phyloP scores from a whole-genome alignment of 2,329 filamentous ascomycete genomes.

The Bipolaris victoriae region DNA sequence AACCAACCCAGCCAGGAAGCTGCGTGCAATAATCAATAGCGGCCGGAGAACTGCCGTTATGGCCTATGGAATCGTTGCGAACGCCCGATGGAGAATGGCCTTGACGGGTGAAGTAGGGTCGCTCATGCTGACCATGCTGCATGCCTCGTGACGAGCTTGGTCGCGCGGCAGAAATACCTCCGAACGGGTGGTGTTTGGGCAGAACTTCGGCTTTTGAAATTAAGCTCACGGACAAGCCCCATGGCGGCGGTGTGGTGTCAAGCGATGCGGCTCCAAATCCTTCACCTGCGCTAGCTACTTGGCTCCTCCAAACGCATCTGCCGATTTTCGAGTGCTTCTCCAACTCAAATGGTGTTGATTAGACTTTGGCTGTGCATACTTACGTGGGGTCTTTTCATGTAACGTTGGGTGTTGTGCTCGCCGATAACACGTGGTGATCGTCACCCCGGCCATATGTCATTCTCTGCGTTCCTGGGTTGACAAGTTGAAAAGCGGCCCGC shows the following conservation, averaged over 20 bases:
- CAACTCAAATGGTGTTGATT: conserved; percentile 19
- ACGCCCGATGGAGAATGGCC: not conserved
- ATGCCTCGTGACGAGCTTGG: conserved; percentile 12
- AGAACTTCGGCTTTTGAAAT: conserved; percentile 3
- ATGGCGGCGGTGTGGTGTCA: conserved; percentile 17
- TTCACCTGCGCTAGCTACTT: conserved; percentile 57
- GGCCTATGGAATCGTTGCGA: not conserved
- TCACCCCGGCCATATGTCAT: conserved; percentile 7
- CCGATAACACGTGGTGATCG: not conserved
- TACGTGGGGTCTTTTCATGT: no score
- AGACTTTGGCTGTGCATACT: not conserved
- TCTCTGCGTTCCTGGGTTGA: conserved; percentile 43
- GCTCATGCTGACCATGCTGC: not conserved
- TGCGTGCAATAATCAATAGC: not conserved
- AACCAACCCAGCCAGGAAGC: not conserved
- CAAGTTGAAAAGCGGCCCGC: not conserved
- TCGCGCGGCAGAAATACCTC: conserved; percentile 5
- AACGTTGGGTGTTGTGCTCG: not conserved
- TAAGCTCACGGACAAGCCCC: conserved; percentile 21
- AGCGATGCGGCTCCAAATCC: conserved; percentile 47
- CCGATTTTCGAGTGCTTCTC: conserved; percentile 35
- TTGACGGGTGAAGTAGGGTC: conserved; percentile 3
- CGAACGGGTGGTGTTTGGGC: conserved; percentile 1
- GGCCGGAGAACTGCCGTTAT: not conserved
- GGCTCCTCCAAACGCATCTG: conserved; percentile 54